These are phyloP conservation scores for Yamadazyma nakazawae DNA, from an alignment of 805 yeast species.

Conservation along the genomic window DNA sequence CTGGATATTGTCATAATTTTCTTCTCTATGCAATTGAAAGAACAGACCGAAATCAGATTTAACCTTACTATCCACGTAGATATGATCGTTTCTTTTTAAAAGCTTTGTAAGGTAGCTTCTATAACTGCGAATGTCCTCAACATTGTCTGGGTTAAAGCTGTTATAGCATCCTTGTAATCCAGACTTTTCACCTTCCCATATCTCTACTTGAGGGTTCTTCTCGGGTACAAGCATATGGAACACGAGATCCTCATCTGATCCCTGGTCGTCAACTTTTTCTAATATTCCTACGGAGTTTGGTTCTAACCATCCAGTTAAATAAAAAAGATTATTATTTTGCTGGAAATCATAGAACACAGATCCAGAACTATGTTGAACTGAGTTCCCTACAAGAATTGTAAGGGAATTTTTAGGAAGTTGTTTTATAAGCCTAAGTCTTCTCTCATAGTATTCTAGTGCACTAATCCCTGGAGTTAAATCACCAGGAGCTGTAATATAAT, in stretches of 20 bases:
- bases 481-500: constrained; percentile 64
- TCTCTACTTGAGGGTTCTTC: constrained; percentile 70
- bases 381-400: constrained; percentile 72
- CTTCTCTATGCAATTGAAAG: constrained; percentile 3
- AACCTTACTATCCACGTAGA: constrained; percentile 49
- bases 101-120: constrained; percentile 45
- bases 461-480: constrained; percentile 86
- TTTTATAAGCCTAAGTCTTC: constrained; percentile 60
- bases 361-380: constrained; percentile 78
- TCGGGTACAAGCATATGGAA: constrained; percentile 86
- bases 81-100: constrained; percentile 44
- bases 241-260: constrained; percentile 45
- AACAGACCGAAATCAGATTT: constrained; percentile 5
- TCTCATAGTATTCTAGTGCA: constrained; percentile 73
- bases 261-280: constrained; percentile 54
- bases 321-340: constrained; percentile 85
- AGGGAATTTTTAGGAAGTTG: constrained; percentile 59
- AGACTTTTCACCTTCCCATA: constrained; percentile 94
- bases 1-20: constrained; percentile 7
- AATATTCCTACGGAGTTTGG: constrained; percentile 72
- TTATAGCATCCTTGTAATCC: constrained; percentile 82
- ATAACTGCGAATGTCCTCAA: constrained; percentile 48
- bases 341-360: constrained; percentile 90
- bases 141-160: constrained; percentile 82
- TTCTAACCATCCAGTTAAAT: constrained; percentile 89